Percentiles rank a stretch among this genome's conserved stretches.
Evolutionary conservation across 805 yeast species (phyloP).

Genomic region (Wickerhamiella kurtzmanii): DNA sequence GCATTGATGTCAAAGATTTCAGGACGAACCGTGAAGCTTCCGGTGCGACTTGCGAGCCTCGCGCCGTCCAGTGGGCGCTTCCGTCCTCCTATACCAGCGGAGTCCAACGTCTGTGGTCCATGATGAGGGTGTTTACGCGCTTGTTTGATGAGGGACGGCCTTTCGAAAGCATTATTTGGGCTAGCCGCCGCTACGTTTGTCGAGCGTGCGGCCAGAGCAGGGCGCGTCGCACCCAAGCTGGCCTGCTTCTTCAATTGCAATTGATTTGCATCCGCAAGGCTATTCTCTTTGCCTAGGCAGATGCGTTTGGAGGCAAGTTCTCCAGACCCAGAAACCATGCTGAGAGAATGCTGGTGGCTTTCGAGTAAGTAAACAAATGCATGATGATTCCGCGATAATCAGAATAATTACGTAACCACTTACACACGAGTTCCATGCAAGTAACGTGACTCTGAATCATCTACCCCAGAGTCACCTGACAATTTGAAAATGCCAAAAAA

Average conservation of each 20-base stretch:
- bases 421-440: too few relatives aligned
- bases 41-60: conserved; percentile 1
- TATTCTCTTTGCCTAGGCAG: background rate
- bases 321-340: background rate
- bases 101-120: background rate
- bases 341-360: too few relatives aligned
- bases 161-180: too few relatives aligned
- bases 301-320: background rate
- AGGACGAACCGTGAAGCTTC: background rate
- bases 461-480: too few relatives aligned
- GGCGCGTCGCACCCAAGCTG: background rate
- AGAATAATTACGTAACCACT: too few relatives aligned
- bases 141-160: background rate
- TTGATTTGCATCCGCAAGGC: background rate
- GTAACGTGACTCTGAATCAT: too few relatives aligned
- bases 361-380: too few relatives aligned
- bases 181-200: background rate
- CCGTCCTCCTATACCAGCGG: background rate
- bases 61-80: background rate
- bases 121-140: background rate
- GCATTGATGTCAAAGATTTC: background rate
- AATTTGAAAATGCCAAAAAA: too few relatives aligned
- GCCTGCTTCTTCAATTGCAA: background rate
- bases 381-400: too few relatives aligned
- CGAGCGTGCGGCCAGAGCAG: background rate